phyloP scores from a whole-genome alignment of 208 protist genomes.

The Endotrypanum monterogeii region DNA sequence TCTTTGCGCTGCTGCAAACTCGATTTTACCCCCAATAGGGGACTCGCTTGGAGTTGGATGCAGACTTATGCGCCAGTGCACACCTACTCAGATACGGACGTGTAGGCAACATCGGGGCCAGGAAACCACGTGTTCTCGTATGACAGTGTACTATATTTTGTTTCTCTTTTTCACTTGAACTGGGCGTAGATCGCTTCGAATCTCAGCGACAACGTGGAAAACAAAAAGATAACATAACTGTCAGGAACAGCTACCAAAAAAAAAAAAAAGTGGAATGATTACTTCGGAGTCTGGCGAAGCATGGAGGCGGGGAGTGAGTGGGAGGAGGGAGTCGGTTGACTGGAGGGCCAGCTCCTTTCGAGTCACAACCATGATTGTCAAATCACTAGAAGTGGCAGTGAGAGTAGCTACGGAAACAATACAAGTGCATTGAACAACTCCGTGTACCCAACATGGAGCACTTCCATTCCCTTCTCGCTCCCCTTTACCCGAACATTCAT shows the following conservation, averaged over 20 bases:
- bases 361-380: not conserved
- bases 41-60: not conserved
- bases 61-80: not conserved
- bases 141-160: not conserved
- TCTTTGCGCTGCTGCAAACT: not conserved
- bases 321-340: not conserved
- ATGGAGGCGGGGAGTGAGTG: no score
- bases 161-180: not conserved
- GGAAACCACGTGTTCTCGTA: not conserved
- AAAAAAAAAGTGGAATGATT: not conserved
- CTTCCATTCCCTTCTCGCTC: not conserved
- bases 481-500: not conserved
- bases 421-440: not conserved
- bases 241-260: not conserved
- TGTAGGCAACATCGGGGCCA: not conserved
- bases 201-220: not conserved
- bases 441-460: not conserved
- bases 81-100: not conserved
- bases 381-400: not conserved
- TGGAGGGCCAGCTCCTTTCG: not conserved
- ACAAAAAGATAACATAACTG: not conserved
- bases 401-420: not conserved
- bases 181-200: not conserved
- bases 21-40: not conserved
- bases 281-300: not conserved